A percentile compares a stretch with the other conserved stretches of the same genome.
phyloP scores from a whole-genome alignment of 306 rosid genomes.

The Trifolium subterraneum region DNA sequence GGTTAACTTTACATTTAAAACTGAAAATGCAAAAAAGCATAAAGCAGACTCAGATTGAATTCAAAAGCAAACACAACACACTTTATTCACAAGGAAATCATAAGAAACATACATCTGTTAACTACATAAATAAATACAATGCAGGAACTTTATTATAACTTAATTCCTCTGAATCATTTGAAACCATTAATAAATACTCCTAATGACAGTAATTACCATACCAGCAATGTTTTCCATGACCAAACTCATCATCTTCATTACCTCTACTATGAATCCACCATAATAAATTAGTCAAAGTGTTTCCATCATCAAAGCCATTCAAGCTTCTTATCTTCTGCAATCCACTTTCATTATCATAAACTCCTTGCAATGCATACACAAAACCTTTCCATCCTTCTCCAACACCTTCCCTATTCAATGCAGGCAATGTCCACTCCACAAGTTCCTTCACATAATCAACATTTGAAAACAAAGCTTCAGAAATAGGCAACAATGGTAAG shows the following conservation, averaged over 20 bases:
- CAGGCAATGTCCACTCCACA: constrained; percentile 81
- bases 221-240: constrained; percentile 50
- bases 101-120: constrained; percentile 12
- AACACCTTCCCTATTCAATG: constrained; percentile 65
- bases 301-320: constrained; percentile 78
- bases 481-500: constrained; percentile 60
- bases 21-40: constrained; percentile 10
- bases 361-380: constrained; percentile 70
- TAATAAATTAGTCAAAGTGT: constrained; percentile 68
- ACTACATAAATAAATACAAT: constrained; percentile 10
- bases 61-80: constrained; percentile 24
- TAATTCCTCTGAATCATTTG: not conserved
- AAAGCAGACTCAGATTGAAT: not conserved
- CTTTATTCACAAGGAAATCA: constrained; percentile 16
- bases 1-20: not conserved
- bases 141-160: constrained; percentile 9
- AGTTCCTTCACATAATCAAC: constrained; percentile 63
- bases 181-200: constrained; percentile 35
- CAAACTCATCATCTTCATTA: constrained; percentile 38
- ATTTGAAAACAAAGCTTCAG: constrained; percentile 49
- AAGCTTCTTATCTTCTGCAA: constrained; percentile 54
- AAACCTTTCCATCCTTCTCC: constrained; percentile 88
- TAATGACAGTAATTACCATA: constrained; percentile 49
- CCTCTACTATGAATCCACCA: constrained; percentile 94
- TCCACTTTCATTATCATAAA: constrained; percentile 62